These are phyloP conservation scores for Cryphonectria carpinicola DNA, from an alignment of 2,329 filamentous ascomycete species.

Conservation along the genomic window DNA sequence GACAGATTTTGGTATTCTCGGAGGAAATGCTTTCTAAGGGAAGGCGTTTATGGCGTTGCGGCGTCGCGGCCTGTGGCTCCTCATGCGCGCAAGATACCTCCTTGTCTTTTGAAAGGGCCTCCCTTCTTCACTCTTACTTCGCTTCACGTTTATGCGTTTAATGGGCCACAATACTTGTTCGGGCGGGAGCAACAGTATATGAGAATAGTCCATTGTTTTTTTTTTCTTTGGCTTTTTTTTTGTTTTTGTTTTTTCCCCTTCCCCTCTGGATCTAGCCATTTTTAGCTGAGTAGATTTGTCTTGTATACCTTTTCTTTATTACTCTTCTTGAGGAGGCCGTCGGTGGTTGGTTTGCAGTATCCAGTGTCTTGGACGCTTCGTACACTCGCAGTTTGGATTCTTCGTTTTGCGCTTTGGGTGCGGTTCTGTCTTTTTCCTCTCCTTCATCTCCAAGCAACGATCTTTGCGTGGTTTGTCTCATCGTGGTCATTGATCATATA, in stretches of 20 bases:
- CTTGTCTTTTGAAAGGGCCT: conserved; percentile 15
- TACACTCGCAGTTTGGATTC: not conserved
- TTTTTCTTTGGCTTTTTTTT: not conserved
- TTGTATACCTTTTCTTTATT: not conserved
- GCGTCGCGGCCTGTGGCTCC: conserved; percentile 24
- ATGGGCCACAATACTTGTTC: not conserved
- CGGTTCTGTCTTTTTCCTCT: not conserved
- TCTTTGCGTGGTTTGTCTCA: not conserved
- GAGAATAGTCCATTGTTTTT: not conserved
- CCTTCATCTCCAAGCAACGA: not conserved
- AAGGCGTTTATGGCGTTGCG: conserved; percentile 28
- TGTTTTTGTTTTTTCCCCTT: too few species aligned
- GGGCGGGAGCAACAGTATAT: not conserved
- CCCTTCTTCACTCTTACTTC: not conserved
- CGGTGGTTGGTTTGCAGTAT: not conserved
- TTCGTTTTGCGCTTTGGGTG: too few species aligned
- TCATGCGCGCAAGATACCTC: conserved; percentile 24
- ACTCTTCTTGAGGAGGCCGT: not conserved
- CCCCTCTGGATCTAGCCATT: not conserved
- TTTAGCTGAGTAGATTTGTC: conserved; percentile 3
- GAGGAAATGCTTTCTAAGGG: conserved; percentile 17
- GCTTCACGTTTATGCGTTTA: not conserved
- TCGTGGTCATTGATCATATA: not conserved
- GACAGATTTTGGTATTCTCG: conserved; percentile 6
- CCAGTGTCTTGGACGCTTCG: not conserved